Evolutionary conservation across 495 filamentous ascomycete species (phyloP).

Genomic region (Penicillium paxilli): DNA sequence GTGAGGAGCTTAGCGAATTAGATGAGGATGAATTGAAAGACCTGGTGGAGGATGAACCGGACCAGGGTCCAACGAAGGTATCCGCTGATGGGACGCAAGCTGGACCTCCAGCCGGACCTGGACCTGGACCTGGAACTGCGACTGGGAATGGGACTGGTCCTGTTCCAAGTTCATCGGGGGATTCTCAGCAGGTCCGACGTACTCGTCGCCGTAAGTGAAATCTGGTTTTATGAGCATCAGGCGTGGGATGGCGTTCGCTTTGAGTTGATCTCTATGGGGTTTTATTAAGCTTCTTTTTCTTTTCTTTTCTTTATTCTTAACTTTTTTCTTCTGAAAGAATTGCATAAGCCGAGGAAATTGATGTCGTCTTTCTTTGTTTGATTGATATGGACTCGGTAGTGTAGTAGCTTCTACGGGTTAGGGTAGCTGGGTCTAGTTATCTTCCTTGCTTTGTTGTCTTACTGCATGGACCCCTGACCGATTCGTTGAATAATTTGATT

Average conservation of each 20-base stretch:
- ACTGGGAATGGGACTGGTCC: neutral
- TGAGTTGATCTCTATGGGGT: neutral
- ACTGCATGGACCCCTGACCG: no score
- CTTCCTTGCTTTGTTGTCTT: no score
- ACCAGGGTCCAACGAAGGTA: slow-evolving; percentile 13
- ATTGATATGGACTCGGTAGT: no score
- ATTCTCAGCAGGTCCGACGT: slow-evolving; percentile 31
- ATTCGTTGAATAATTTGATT: no score
- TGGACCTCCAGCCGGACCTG: no score
- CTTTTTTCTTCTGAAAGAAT: neutral
- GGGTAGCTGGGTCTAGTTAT: no score
- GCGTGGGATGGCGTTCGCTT: slow-evolving; percentile 17
- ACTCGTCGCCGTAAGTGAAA: slow-evolving; percentile 43
- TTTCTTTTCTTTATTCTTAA: neutral
- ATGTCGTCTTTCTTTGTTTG: neutral
- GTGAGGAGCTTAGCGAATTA: slow-evolving; percentile 84
- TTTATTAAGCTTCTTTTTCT: neutral
- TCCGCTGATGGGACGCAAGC: slow-evolving; percentile 11
- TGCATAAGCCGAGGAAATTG: neutral
- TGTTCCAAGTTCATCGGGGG: neutral
- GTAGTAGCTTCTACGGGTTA: no score
- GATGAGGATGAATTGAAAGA: slow-evolving; percentile 81
- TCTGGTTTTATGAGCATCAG: slow-evolving; percentile 15
- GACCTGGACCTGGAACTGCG: no score
- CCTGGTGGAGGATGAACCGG: slow-evolving; percentile 51